Evolutionary conservation across 2,329 filamentous ascomycete genomes (phyloP).

Genomic region (Fusarium haematococcum): DNA sequence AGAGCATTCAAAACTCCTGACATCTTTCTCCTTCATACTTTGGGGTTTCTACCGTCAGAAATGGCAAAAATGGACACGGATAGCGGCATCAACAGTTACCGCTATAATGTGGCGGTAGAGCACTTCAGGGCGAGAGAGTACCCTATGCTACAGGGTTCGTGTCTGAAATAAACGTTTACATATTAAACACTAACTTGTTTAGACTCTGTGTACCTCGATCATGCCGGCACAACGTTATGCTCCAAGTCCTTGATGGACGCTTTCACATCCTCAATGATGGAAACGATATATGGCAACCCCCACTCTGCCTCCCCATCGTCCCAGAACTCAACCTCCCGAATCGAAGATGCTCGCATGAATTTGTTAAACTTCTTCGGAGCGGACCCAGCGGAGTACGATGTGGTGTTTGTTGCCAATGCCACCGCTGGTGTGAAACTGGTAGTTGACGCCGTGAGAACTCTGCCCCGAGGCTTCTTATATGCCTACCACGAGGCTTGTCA

Average conservation of each 20-base stretch:
- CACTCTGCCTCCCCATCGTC: conserved; percentile 89
- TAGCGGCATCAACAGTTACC: conserved; percentile 23
- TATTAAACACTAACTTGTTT: conserved; percentile 1
- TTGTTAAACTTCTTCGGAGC: conserved; percentile 84
- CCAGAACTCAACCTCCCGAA: conserved; percentile 77
- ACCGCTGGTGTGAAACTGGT: conserved; percentile 92
- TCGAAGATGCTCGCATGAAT: conserved; percentile 80
- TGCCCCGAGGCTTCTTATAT: conserved; percentile 80
- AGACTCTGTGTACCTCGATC: conserved; percentile 88
- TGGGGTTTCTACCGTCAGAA: background rate
- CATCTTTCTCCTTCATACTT: background rate
- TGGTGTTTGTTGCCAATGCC: conserved; percentile 93
- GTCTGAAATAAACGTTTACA: background rate
- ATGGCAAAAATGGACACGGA: conserved; percentile 8
- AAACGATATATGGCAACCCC: conserved; percentile 87
- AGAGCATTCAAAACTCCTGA: background rate
- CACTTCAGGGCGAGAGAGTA: conserved; percentile 70
- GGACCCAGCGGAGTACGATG: conserved; percentile 82
- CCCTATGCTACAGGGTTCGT: conserved; percentile 75
- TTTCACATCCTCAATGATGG: conserved; percentile 83
- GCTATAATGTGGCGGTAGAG: conserved; percentile 72
- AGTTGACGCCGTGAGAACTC: conserved; percentile 78
- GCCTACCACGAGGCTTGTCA: conserved; percentile 87
- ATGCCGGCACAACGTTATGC: conserved; percentile 92
- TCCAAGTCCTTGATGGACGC: conserved; percentile 83